Evolutionary conservation across 2,329 filamentous ascomycete species (phyloP), one percentile per base, ranked within the genome.

Genomic region (Botrytis cinerea): DNA sequence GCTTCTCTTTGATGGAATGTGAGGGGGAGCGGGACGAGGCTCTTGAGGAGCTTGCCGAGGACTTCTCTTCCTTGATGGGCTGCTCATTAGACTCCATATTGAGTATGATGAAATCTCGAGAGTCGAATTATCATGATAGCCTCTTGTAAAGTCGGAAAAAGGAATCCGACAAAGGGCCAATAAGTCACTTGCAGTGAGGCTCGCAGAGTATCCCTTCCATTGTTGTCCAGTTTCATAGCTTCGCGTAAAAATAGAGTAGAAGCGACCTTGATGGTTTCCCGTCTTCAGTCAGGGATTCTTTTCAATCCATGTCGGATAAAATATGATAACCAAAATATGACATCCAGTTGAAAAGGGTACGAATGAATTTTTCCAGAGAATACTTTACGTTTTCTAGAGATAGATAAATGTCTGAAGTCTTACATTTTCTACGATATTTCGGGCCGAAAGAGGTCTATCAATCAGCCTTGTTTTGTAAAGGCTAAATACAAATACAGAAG

Each of bases 61-160:
- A 35, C 43, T 73, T 77, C 61, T 75, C 71, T 43, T 73, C 69
- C 68, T 78, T 76, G 43, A 78, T 73, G 69, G 66, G 48, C 70
- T 72, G 77, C 71, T 74, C 79, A 76, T 78, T 74, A 68, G 76
- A 66, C 73, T 80, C 79, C 79, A 81, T 79, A 70, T 78, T 77
- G 74, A 74, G 76, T 73, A 78, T 75, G 76, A 74, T 75, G 76
- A 72, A 77, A 75, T 71, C 76, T 78, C 76, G 74, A 73, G 71
- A 35, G 68, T 66, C 38, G 68, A 62, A 48, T 74, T 70, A 40
- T 76, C 78, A 79, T 80, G 69, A 74, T 74, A 77, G 69, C 73
- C 64, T 63, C n/a, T 59, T 72, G 57, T 35, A 54, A 45, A 45
- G 38, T 28, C 35, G 43, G 54, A 67, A 25, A 67, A 45, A 20